Evolutionary conservation across 2,329 filamentous ascomycete genomes (phyloP), one percentile per base, ranked within the genome.

Genomic region (Zasmidium cellare): DNA sequence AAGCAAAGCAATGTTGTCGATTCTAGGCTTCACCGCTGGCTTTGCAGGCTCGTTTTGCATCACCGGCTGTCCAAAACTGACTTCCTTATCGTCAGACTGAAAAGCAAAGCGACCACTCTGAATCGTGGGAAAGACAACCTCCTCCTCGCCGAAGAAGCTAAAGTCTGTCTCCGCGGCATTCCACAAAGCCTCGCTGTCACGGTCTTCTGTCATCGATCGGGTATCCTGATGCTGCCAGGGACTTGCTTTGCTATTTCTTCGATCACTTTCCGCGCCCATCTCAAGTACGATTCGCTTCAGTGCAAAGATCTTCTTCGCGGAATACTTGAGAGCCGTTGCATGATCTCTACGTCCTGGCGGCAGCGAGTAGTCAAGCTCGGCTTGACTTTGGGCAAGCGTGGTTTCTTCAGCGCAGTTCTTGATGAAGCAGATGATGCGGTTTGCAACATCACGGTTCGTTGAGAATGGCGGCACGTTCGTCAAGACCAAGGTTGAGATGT

Each of bases 171-270:
- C 75, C 2, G 84, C 82, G 9, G 84, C 84, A 51, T 79, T 76
- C 84, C 84, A 86, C 11, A 87, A 76, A 3, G 79, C 78, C 66
- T 86, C 84, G 3, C 80, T 82, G 64, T 87, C 84, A 9, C 75
- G 72, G 61, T 87, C 84, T 48, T 84, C 82, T 0, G 83, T 86
- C 25, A 81, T 80, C 6, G 83, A 85, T 60, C 79, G 81, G 6
- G 76, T 79, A 9, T 73, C 72, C 46, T 75, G 76, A 18, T 72
- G 69, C 41, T 77, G 75, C 70, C 78, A 80, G 25, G 78, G 77
- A 18, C 74, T 78, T 2, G 77, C 74, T 35, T 74, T 70, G 48
- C 57, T 63, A 38, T 55, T 75, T 18, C 38, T n/a, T 20, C 35
- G 35, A 18, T 35, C 48, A 41, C 16, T 41, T n/a, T 41, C 35